Base-by-base conservation (phyloP, 2,329 filamentous ascomycete genomes). In the Diaporthe aspalathi region DNA sequence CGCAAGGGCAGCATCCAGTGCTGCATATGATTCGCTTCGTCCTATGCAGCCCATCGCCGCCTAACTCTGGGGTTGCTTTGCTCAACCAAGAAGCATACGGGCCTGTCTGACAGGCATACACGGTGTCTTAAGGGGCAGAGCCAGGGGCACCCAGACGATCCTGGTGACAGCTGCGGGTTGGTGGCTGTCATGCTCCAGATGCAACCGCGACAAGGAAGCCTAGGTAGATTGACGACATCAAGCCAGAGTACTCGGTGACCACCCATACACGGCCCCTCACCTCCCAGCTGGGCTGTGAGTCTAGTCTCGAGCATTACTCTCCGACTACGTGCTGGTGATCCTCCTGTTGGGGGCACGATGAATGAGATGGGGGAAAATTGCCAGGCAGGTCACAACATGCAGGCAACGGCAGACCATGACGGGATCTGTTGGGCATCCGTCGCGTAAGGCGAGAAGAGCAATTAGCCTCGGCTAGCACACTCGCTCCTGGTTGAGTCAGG, bases 311-410 rank as follows among this genome's bases (percentile, higher is more conserved):
- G 56, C 22, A 29, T 29, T 32, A 9, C 22, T 12, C 47, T 47
- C 24, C 16, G 22, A 20, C 47, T 47, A 38, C 32, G 56, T 22
- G 43, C 20, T 63, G 43, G 35, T 22, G 20, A 22, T 11, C 20
- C 43, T 49, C 12, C 43, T 24, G 27, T 32, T 63, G 20, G 43
- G 24, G 43, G 43, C 43, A 63, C 35, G 27, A 43, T 43, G 38
- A 35, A 63, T 63, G 43, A 63, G 60, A 63, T 47, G 27, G 43
- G 27, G 43, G 60, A 43, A 63, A 63, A 27, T 49, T 63, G 43
- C 49, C n/a, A 49, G 35, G 60, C 60, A 24, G 20, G 29, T 49
- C n/a, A 49, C n/a, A 49, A 27, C 60, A 49, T 49, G 27, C n/a
- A 49, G 45, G 43, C 60, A 29, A 29, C 60, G 43, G 57, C 43